These are phyloP conservation scores for Moesziomyces sp. DNA, from an alignment of 1,284 basidiomycete species.

Conservation along the genomic window DNA sequence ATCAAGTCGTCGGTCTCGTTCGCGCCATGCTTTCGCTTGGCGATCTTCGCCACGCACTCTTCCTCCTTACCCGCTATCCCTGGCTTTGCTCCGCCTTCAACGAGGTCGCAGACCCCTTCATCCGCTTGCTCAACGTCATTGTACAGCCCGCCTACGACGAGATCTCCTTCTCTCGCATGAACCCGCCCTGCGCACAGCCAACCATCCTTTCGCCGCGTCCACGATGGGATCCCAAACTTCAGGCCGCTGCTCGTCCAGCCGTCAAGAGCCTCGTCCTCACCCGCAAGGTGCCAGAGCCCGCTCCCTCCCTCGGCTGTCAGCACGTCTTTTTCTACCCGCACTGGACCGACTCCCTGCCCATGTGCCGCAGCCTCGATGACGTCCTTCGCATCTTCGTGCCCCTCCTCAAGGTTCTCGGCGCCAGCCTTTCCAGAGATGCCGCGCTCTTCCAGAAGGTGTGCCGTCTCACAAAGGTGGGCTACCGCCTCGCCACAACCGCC, in stretches of 20 bases:
- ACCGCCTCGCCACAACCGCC: conserved; percentile 26
- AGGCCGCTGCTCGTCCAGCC: conserved; percentile 12
- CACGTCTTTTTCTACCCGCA: conserved; percentile 61
- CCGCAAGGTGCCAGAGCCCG: conserved; percentile 58
- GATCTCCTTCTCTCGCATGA: conserved; percentile 71
- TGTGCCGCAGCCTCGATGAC: conserved; percentile 35
- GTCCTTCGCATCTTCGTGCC: conserved; percentile 54
- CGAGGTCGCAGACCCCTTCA: conserved; percentile 80
- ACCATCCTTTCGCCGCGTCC: conserved; percentile 64
- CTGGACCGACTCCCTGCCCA: conserved; percentile 52
- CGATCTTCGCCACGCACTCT: conserved; percentile 79
- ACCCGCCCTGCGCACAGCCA: conserved; percentile 70
- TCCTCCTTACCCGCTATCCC: conserved; percentile 82
- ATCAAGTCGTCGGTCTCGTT: conserved; percentile 85
- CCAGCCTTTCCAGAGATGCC: conserved; percentile 47
- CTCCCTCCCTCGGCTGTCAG: conserved; percentile 32
- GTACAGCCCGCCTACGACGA: conserved; percentile 58
- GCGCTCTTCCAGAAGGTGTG: conserved; percentile 58
- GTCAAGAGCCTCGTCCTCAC: conserved; percentile 46
- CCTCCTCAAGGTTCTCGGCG: conserved; percentile 60
- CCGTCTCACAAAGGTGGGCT: conserved; percentile 51
- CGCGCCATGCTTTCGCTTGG: conserved; percentile 87
- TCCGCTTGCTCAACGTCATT: conserved; percentile 61
- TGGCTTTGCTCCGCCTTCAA: conserved; percentile 84
- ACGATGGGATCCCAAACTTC: conserved; percentile 65